Base-by-base conservation (phyloP, 73 alveolate species). In the Paramecium octaurelia region DNA sequence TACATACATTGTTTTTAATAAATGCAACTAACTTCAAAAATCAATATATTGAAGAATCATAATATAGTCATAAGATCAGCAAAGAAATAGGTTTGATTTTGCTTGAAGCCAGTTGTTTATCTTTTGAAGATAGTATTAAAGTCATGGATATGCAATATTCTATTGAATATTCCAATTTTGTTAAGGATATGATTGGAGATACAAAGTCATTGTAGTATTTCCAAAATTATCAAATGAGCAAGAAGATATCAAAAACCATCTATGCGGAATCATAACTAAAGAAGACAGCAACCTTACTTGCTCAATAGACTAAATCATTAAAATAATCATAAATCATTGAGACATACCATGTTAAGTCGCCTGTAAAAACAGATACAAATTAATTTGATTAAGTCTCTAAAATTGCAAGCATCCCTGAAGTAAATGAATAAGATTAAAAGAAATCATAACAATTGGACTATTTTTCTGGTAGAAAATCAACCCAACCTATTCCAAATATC, bases 401-500 rank as follows among this genome's bases (percentile, higher is more conserved):
- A 20, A 64, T 64, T 11, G 84, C 50, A 12, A 64, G 84, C 9
- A 64, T 64, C 11, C 84, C 84, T 11, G 84, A 64, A 5, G 50
- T 34, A 64, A 64, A 64, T 34, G 84, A 64, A 64, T 8, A 64
- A 10, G 84, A 23, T 12, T 23, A 16, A 24, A 23, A 24, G 29
- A 6, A 64, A 64, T 64, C 84, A 23, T 64, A 64, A 64, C 4
- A 64, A 64, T 31, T 64, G 14, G 44, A 64, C 1, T 64, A 4
- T 31, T 64, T 64, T 64, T 59, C 77, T 23, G 84, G 84, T 10
- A 64, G 84, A 64, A 64, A 64, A 64, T 64, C 84, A 23, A 64
- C 48, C 2, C 27, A 64, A 64, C 84, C 84, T 14, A 64, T 64
- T 0, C 69, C 36, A 54, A 54, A 54, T 27, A 24, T 31, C 27